Base-by-base conservation (phyloP, 73 alveolate genomes). In the Paramecium caudatum region DNA sequence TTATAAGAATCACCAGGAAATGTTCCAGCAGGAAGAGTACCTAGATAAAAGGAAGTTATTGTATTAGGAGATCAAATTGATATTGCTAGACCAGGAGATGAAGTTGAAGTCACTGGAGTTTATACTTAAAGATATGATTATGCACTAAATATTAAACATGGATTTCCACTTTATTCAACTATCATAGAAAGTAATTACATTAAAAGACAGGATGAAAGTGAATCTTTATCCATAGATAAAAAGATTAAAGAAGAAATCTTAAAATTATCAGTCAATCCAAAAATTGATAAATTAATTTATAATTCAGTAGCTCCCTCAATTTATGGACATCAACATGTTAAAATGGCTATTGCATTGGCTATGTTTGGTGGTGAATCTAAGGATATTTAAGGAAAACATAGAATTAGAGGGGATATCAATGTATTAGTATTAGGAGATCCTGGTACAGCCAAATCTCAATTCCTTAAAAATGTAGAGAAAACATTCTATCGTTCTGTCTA, bases 81-180 rank as follows among this genome's bases (percentile, higher is more conserved):
- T 94, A 90, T 94, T 8, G 99, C 99, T 21, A 94, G 99, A 16
- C 99, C 99, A 5, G 99, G 99, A n/a, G 99, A 99, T 85, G 99
- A 98, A 86, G 99, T 99, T 69, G 99, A 96, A 90, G 96, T 97
- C 21, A 96, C 98, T 27, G 99, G 99, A 37, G 91, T 98, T 17
- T 98, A 92, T 91, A 92, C 95, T 41, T 91, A 96, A 82, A 97
- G 94, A 93, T 97, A 95, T 84, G 99, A 98, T 90, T 93, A 95
- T 82, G 94, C 97, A 68, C 92, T 98, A 47, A 98, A 97, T 91
- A 97, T 95, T 13, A 98, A 98, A 93, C 99, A 98, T 82, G 98
- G 99, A 13, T 98, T 98, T 96, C 99, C 99, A 12, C 94, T 97
- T 1, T 98, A 96, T 94, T 90, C 93, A 23, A 97, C 99, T n/a